Evolutionary conservation across 495 filamentous ascomycete species (phyloP).

Genomic region (Aspergillus leporis): DNA sequence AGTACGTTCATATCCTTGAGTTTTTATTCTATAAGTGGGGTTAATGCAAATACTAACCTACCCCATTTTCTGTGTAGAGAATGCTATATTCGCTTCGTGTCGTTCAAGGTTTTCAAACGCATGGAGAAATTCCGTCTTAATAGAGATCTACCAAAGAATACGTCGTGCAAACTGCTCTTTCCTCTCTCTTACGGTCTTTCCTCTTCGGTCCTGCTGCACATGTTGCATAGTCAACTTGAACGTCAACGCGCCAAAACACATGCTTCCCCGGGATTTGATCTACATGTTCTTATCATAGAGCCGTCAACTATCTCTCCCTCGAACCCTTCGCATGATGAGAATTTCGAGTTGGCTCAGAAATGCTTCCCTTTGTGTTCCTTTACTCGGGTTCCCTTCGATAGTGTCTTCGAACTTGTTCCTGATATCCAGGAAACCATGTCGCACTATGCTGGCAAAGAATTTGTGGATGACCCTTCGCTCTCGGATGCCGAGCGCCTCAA

Average conservation of each 20-base stretch:
- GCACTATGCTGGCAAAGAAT: conserved; percentile 28
- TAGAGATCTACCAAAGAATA: conserved; percentile 31
- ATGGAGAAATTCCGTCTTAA: conserved; percentile 63
- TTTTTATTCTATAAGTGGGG: not conserved
- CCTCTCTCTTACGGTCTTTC: conserved; percentile 83
- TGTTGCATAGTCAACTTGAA: conserved; percentile 68
- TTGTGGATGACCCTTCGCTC: conserved; percentile 29
- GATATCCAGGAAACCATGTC: conserved; percentile 32
- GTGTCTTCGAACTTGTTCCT: conserved; percentile 49
- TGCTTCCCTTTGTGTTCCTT: conserved; percentile 63
- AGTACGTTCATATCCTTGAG: conserved; percentile 34
- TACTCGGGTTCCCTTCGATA: conserved; percentile 55
- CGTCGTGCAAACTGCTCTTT: conserved; percentile 62
- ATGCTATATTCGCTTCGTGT: conserved; percentile 76
- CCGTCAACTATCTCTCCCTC: conserved; percentile 41
- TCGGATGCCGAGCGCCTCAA: conserved; percentile 49
- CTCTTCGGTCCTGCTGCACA: conserved; percentile 73
- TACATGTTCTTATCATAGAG: conserved; percentile 69
- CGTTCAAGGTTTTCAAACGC: conserved; percentile 74
- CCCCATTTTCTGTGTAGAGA: conserved; percentile 43
- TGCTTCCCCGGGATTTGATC: conserved; percentile 59
- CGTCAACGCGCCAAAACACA: conserved; percentile 55
- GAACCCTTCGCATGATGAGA: conserved; percentile 24
- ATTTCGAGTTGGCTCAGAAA: conserved; percentile 39
- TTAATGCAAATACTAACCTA: conserved; percentile 15